phyloP scores from a whole-genome alignment of 257 asterid species.

The Solanum virginianum region DNA sequence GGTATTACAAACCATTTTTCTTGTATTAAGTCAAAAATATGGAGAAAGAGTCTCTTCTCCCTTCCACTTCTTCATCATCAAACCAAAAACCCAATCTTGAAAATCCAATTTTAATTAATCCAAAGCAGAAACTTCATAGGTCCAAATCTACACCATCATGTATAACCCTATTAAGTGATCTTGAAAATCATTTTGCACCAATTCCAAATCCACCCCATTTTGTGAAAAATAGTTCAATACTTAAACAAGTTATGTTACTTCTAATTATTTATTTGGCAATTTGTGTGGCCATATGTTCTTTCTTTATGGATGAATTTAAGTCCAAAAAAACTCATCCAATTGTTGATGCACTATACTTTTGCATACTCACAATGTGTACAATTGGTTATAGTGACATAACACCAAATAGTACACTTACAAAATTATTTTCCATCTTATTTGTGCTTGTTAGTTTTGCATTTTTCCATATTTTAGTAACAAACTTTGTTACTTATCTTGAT shows the following conservation, averaged over 20 bases:
- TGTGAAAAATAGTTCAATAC: constrained; percentile 24
- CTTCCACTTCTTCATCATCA: constrained; percentile 1
- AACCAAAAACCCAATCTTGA: constrained; percentile 6
- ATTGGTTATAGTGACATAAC: constrained; percentile 95
- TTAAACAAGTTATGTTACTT: constrained; percentile 51
- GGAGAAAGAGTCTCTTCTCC: constrained; percentile 69
- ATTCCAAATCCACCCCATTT: constrained; percentile 31
- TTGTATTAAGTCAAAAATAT: not conserved
- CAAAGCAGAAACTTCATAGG: constrained; percentile 57
- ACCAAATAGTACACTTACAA: constrained; percentile 50
- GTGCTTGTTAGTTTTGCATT: constrained; percentile 83
- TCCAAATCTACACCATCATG: constrained; percentile 65
- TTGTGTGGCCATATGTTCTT: constrained; percentile 61
- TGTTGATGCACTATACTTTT: constrained; percentile 82
- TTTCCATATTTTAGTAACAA: constrained; percentile 56
- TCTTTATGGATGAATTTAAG: constrained; percentile 38
- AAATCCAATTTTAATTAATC: constrained; percentile 1
- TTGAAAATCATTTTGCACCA: constrained; percentile 3
- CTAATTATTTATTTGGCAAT: constrained; percentile 52
- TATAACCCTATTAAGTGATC: constrained; percentile 50
- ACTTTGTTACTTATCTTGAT: constrained; percentile 73
- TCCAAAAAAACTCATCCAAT: constrained; percentile 53
- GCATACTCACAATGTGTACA: constrained; percentile 91
- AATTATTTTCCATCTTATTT: constrained; percentile 67
- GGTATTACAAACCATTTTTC: no score